phyloP scores from a whole-genome alignment of 805 yeast genomes.

The Candida mattraensis region DNA sequence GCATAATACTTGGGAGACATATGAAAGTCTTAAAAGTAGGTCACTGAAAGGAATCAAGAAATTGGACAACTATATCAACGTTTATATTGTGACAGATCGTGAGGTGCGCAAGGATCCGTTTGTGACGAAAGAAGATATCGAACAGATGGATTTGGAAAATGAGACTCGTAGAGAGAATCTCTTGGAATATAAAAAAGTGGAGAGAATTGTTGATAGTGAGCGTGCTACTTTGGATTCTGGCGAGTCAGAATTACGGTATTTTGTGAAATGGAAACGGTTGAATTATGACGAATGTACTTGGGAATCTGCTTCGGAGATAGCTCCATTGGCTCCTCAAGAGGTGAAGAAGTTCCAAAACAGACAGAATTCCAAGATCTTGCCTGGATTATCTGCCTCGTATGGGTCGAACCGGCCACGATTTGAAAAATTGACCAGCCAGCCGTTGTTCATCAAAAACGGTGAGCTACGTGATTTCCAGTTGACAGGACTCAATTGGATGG shows the following conservation, averaged over 20 bases:
- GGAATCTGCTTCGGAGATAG: constrained; percentile 91
- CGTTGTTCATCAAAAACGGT: constrained; percentile 85
- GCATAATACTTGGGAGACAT: constrained; percentile 93
- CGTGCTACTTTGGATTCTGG: constrained; percentile 65
- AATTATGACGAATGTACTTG: constrained; percentile 96
- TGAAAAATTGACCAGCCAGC: constrained; percentile 84
- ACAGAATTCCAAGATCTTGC: constrained; percentile 78
- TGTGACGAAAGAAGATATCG: constrained; percentile 89
- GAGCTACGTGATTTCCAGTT: constrained; percentile 95
- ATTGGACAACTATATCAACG: constrained; percentile 87
- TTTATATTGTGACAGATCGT: constrained; percentile 67
- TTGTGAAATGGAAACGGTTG: constrained; percentile 90
- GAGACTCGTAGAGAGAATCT: constrained; percentile 83
- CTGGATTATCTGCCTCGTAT: constrained; percentile 76
- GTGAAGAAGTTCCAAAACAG: constrained; percentile 83
- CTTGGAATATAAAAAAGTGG: constrained; percentile 81
- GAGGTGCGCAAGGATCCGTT: constrained; percentile 76
- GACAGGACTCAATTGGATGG: constrained; percentile 99
- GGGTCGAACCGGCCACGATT: constrained; percentile 78
- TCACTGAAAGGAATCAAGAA: constrained; percentile 74
- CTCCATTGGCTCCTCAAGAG: constrained; percentile 76
- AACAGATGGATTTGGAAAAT: constrained; percentile 87
- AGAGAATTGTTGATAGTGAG: constrained; percentile 84
- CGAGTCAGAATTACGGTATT: constrained; percentile 68
- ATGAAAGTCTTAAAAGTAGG: constrained; percentile 44